A percentile compares a stretch with the other conserved stretches of the same genome.
Conservation (phyloP, 768 basidiomycete genomes). For the Coprinopsis cinerea region DNA sequence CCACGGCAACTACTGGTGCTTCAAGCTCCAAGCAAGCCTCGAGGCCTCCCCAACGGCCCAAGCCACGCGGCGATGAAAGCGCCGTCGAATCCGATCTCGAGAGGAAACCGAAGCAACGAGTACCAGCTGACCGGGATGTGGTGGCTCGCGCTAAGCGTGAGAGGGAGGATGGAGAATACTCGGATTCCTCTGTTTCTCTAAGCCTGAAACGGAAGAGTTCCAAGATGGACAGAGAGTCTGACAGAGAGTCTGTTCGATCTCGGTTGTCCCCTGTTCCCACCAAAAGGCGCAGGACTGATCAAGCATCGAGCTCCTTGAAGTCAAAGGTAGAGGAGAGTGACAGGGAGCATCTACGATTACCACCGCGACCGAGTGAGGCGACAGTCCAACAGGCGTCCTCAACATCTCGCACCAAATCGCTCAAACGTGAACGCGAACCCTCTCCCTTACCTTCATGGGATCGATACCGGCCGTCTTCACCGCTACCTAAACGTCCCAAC, state of each 20-base stretch:
- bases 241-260: slow-evolving; percentile 13
- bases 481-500: slow-evolving; percentile 7
- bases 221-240: slow-evolving; percentile 25
- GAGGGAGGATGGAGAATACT: slow-evolving; percentile 21
- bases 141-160: slow-evolving; percentile 10
- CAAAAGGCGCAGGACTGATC: slow-evolving; percentile 12
- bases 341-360: not conserved
- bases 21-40: not conserved
- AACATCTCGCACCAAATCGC: not conserved
- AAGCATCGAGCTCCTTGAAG: slow-evolving; percentile 22
- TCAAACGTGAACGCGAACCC: slow-evolving; percentile 5
- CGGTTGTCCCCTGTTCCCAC: slow-evolving; percentile 13
- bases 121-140: slow-evolving; percentile 2
- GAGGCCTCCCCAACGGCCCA: not conserved
- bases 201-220: slow-evolving; percentile 37
- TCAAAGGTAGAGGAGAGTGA: slow-evolving; percentile 16
- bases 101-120: slow-evolving; percentile 5
- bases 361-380: not conserved
- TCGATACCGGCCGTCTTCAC: not conserved
- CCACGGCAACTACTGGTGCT: too few relatives aligned
- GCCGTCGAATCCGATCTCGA: slow-evolving; percentile 9
- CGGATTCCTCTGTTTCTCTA: slow-evolving; percentile 15
- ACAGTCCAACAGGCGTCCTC: too few relatives aligned
- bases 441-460: slow-evolving; percentile 15
- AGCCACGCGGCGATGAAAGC: slow-evolving; percentile 3